A percentile compares a stretch with the other conserved stretches of the same genome.
Conservation (phyloP, 176 grass and related monocot species). For the Hordeum marinum region DNA sequence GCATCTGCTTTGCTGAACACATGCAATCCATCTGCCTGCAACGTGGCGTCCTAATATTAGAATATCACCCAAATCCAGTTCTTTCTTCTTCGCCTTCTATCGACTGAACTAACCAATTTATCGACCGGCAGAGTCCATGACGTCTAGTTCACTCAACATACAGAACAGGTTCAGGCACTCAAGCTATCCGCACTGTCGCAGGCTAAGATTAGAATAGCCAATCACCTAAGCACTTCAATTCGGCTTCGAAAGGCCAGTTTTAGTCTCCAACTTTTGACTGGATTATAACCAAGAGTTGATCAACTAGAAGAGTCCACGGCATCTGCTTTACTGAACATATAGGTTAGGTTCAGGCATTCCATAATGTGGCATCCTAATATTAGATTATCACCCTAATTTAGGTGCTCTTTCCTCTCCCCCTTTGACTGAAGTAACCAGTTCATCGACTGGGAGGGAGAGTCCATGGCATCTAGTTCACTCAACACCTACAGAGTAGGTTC, state of each 20-base stretch:
- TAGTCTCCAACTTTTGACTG: not conserved
- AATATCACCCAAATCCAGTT: not conserved
- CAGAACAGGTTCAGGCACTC: not conserved
- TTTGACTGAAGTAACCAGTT: not conserved
- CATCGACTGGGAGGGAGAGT: not conserved
- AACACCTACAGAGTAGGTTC: not conserved
- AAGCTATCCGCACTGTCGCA: not conserved
- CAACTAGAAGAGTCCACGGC: not conserved
- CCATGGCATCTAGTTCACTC: not conserved
- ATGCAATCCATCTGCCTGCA: not conserved
- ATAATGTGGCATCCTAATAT: not conserved
- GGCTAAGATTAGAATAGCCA: not conserved
- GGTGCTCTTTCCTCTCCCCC: not conserved
- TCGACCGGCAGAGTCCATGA: not conserved
- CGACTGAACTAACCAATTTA: not conserved
- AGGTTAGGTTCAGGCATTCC: not conserved
- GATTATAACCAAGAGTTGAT: not conserved
- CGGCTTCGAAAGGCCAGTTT: not conserved
- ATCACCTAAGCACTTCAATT: not conserved
- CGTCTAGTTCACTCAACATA: not conserved
- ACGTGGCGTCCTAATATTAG: not conserved
- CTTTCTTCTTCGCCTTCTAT: not conserved
- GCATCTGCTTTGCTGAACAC: not conserved
- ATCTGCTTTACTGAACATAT: not conserved
- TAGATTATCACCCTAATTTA: not conserved